Evolutionary conservation across 371 early-diverging fungal species (phyloP).

Genomic region (Batkoa obscura): DNA sequence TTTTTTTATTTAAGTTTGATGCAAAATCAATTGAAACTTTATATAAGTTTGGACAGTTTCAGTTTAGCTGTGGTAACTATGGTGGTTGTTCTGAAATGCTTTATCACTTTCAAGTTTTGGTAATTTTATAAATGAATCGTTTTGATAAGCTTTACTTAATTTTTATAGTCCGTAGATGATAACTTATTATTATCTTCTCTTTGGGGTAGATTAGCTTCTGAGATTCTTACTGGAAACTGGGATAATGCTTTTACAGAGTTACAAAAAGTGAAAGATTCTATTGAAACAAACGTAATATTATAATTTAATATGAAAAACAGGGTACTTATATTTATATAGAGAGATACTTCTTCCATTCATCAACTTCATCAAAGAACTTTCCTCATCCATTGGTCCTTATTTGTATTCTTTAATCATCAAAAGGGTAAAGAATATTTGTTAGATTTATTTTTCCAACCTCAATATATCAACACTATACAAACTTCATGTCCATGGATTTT

Average conservation of each 20-base stretch:
- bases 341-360: conserved; percentile 46
- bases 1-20: conserved; percentile 34
- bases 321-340: conserved; percentile 12
- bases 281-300: conserved; percentile 44
- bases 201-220: conserved; percentile 94
- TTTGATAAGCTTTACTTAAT: conserved; percentile 24
- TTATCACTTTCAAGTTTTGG: conserved; percentile 81
- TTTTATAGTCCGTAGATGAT: conserved; percentile 51
- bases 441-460: conserved; percentile 77
- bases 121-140: conserved; percentile 12
- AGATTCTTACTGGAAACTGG: conserved; percentile 85
- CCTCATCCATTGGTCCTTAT: conserved; percentile 90
- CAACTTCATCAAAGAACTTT: conserved; percentile 83
- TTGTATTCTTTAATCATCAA: conserved; percentile 92
- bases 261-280: conserved; percentile 59
- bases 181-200: conserved; percentile 61
- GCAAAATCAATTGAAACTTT: conserved; percentile 62
- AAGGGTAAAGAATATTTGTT: conserved; percentile 81
- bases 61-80: conserved; percentile 83
- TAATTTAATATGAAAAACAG: neutral
- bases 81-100: conserved; percentile 78
- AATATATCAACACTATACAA: conserved; percentile 89
- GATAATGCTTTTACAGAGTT: conserved; percentile 76
- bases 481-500: conserved; percentile 89
- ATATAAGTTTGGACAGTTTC: conserved; percentile 73